Evolutionary conservation across 208 protist genomes (phyloP).

Genomic region (Lotmaria passim): DNA sequence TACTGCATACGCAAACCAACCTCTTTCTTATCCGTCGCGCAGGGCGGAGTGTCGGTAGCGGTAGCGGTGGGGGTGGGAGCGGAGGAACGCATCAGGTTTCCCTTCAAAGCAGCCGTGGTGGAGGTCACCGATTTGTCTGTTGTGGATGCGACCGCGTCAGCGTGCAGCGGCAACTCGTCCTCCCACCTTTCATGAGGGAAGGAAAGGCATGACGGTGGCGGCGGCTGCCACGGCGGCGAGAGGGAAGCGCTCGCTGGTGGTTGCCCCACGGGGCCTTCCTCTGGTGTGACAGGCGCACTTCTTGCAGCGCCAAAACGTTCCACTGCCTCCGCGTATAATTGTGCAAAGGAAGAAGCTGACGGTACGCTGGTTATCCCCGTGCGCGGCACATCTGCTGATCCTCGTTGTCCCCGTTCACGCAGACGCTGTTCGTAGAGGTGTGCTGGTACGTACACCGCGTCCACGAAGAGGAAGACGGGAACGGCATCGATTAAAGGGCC

Average conservation of each 20-base stretch:
- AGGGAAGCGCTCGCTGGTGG: background rate
- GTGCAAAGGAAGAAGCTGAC: background rate
- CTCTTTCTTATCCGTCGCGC: background rate
- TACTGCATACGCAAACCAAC: conserved; percentile 27
- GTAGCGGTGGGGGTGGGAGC: background rate
- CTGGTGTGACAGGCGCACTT: background rate
- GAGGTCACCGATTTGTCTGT: too few relatives aligned
- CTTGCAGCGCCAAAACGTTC: background rate
- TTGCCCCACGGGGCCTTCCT: background rate
- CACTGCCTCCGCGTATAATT: conserved; percentile 27
- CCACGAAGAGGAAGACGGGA: conserved; percentile 32
- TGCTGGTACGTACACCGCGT: conserved; percentile 17
- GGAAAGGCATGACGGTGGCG: too few relatives aligned
- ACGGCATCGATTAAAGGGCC: background rate
- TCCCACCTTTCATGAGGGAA: too few relatives aligned
- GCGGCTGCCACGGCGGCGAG: background rate
- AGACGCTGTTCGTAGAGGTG: conserved; percentile 16
- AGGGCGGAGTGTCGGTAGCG: background rate
- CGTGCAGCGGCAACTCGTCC: background rate
- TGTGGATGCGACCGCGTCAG: too few relatives aligned
- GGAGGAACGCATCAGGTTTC: background rate
- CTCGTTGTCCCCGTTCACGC: background rate
- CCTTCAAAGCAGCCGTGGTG: too few relatives aligned
- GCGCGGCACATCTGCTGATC: background rate
- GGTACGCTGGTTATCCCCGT: background rate